A percentile compares a stretch with the other conserved stretches of the same genome.
Conservation (phyloP, 768 basidiomycete species). For the Mycena indigotica region DNA sequence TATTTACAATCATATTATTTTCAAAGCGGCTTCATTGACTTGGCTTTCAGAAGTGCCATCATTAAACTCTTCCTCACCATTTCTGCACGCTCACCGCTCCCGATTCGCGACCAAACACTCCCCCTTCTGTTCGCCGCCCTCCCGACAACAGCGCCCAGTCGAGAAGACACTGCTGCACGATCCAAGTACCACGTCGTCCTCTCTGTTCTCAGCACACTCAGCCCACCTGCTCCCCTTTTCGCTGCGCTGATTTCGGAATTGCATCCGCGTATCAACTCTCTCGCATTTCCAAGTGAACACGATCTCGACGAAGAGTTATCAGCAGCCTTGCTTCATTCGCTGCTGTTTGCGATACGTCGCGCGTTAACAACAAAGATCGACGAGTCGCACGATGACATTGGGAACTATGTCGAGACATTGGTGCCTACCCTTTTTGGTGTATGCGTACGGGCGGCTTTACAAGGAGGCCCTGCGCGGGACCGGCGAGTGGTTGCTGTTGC, state of each 20-base stretch:
- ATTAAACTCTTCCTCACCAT: slow-evolving; percentile 67
- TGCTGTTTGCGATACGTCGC: slow-evolving; percentile 69
- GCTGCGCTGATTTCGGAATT: slow-evolving; percentile 82
- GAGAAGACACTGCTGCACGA: slow-evolving; percentile 57
- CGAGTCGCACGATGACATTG: slow-evolving; percentile 67
- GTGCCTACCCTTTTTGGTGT: slow-evolving; percentile 73
- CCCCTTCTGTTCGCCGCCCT: slow-evolving; percentile 78
- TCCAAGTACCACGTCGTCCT: slow-evolving; percentile 69
- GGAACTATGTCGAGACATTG: slow-evolving; percentile 78
- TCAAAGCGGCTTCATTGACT: background rate
- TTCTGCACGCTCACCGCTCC: slow-evolving; percentile 57
- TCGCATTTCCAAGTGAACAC: slow-evolving; percentile 8
- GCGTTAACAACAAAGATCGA: slow-evolving; percentile 53
- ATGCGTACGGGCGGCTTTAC: slow-evolving; percentile 47
- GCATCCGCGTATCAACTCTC: slow-evolving; percentile 59
- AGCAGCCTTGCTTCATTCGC: slow-evolving; percentile 85
- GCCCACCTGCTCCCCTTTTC: slow-evolving; percentile 76
- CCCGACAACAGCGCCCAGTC: slow-evolving; percentile 64
- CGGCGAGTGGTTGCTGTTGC: slow-evolving; percentile 60
- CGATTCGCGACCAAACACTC: slow-evolving; percentile 74
- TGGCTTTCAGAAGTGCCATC: slow-evolving; percentile 50
- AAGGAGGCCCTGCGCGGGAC: slow-evolving; percentile 40
- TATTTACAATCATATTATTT: slow-evolving; percentile 21
- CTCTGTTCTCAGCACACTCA: slow-evolving; percentile 69
- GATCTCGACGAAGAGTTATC: slow-evolving; percentile 54